phyloP scores from a whole-genome alignment of 2,329 filamentous ascomycete species.

The Cladosporium halotolerans region DNA sequence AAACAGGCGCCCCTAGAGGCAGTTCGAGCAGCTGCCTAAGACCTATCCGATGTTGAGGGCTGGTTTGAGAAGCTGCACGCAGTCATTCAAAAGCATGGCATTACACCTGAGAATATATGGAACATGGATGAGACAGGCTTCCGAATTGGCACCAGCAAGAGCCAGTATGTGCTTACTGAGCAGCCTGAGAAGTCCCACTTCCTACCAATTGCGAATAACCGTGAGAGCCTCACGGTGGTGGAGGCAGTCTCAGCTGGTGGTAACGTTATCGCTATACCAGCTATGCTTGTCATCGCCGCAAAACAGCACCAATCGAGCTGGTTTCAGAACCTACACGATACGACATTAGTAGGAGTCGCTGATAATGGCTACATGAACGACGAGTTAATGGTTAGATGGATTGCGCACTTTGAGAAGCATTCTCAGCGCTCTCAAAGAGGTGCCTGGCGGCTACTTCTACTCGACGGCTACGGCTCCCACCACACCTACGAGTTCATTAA shows the following conservation, averaged over 20 bases:
- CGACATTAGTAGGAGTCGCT: neutral
- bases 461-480: conserved; percentile 11
- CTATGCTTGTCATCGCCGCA: neutral
- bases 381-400: conserved; percentile 8
- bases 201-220: neutral
- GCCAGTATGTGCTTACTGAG: neutral
- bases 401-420: conserved; percentile 12
- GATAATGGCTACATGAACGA: conserved; percentile 13
- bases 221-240: conserved; percentile 1
- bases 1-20: neutral
- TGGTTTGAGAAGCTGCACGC: neutral
- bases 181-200: neutral
- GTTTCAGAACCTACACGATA: conserved; percentile 6
- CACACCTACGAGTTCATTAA: conserved; percentile 11
- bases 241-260: neutral
- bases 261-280: neutral
- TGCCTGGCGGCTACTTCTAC: conserved; percentile 3
- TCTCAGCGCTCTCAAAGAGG: neutral
- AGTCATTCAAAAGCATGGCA: neutral
- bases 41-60: neutral
- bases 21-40: neutral
- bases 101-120: neutral
- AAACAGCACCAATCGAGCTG: neutral
- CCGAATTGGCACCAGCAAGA: neutral
- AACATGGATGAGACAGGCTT: conserved; percentile 5